phyloP scores from a whole-genome alignment of 352 stramenopile species.

The Pythium biforme region DNA sequence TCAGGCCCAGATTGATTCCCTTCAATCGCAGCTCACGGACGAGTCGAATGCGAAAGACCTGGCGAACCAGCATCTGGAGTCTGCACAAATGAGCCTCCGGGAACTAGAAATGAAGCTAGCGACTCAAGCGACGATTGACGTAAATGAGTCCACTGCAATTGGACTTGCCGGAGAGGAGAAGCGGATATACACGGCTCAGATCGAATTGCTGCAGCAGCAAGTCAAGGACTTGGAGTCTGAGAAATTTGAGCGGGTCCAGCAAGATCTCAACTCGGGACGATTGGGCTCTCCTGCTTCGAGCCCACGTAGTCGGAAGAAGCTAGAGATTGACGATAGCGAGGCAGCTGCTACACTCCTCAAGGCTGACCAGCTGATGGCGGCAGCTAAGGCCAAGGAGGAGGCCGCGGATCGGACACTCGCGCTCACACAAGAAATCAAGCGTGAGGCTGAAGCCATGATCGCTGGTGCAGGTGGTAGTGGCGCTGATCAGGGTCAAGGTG shows the following conservation, averaged over 20 bases:
- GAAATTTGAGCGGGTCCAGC: conserved; percentile 49
- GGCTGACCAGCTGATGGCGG: conserved; percentile 20
- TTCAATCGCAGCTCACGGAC: conserved; percentile 30
- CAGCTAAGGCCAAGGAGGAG: conserved; percentile 33
- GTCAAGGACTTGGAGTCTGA: conserved; percentile 54
- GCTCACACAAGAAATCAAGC: conserved; percentile 52
- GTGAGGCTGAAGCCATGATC: conserved; percentile 56
- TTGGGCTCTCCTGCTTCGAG: conserved; percentile 28
- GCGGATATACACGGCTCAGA: conserved; percentile 50
- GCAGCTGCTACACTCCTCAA: not conserved
- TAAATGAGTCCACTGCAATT: conserved; percentile 5
- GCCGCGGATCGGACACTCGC: conserved; percentile 46
- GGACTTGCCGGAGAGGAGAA: conserved; percentile 50
- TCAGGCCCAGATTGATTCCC: conserved; percentile 38
- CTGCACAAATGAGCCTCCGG: conserved; percentile 28
- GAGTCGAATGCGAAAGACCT: conserved; percentile 31
- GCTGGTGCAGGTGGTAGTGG: conserved; percentile 3
- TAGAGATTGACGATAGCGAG: conserved; percentile 10
- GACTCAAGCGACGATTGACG: not conserved
- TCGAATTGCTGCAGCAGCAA: conserved; percentile 51
- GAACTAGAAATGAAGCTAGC: conserved; percentile 35
- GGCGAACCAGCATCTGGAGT: conserved; percentile 30
- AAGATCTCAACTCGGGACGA: conserved; percentile 32
- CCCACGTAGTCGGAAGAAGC: conserved; percentile 22
- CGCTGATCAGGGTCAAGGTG: conserved; percentile 18